Conservation (phyloP, 2,329 filamentous ascomycete species). For the Periglandula ipomoeae region DNA sequence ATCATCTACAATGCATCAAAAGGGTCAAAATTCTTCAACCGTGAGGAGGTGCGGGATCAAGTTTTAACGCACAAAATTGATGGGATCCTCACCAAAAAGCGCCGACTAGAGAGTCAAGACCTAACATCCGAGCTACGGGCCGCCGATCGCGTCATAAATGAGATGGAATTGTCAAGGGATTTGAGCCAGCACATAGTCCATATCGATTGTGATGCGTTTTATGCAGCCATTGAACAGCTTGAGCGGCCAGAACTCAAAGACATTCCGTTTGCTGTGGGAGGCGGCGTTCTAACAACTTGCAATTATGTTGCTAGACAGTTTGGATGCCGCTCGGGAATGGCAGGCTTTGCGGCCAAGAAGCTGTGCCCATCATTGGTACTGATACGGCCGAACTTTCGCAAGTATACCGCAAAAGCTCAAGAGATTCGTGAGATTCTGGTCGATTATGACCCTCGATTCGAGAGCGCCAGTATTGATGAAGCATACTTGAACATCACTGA, state of each 20-base stretch:
- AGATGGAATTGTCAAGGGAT: conserved; percentile 71
- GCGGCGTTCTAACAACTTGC: conserved; percentile 54
- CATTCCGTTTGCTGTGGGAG: conserved; percentile 83
- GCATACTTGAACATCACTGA: conserved; percentile 91
- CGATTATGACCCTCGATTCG: conserved; percentile 83
- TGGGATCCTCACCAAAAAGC: conserved; percentile 66
- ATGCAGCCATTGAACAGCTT: conserved; percentile 83
- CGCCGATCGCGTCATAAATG: conserved; percentile 71
- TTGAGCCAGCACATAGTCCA: conserved; percentile 81
- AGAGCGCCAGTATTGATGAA: conserved; percentile 92
- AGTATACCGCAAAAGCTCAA: conserved; percentile 82
- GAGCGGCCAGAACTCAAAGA: conserved; percentile 76
- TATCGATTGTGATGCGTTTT: conserved; percentile 96
- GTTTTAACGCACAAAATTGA: conserved; percentile 79
- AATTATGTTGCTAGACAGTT: conserved; percentile 89
- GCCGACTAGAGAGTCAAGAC: conserved; percentile 65
- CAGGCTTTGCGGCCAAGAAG: conserved; percentile 88
- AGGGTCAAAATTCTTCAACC: conserved; percentile 91
- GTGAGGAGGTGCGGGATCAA: conserved; percentile 77
- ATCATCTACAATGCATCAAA: conserved; percentile 96
- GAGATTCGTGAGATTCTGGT: conserved; percentile 77
- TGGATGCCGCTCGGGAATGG: conserved; percentile 91
- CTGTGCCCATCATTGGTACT: conserved; percentile 80
- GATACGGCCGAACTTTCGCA: conserved; percentile 77
- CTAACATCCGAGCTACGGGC: conserved; percentile 62